phyloP scores from a whole-genome alignment of 2,329 filamentous ascomycete genomes.

The Fusarium nurragi region DNA sequence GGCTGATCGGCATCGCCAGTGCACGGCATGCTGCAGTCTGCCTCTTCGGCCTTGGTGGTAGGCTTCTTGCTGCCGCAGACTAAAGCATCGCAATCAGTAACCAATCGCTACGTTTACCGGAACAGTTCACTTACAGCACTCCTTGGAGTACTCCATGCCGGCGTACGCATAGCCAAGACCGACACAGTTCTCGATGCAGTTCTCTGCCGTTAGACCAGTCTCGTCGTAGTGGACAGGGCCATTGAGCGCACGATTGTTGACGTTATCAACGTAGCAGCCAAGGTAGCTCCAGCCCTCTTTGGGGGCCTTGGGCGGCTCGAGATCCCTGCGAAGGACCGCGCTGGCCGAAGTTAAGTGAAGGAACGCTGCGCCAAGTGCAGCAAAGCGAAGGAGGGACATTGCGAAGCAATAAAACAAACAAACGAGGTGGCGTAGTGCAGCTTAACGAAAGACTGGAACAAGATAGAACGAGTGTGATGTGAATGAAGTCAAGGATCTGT shows the following conservation, averaged over 20 bases:
- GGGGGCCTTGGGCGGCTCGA: slow-evolving; percentile 32
- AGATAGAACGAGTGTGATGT: slow-evolving; percentile 14
- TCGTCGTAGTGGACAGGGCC: slow-evolving; percentile 37
- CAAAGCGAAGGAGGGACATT: slow-evolving; percentile 28
- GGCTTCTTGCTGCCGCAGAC: slow-evolving; percentile 51
- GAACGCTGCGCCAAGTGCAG: slow-evolving; percentile 36
- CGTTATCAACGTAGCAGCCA: slow-evolving; percentile 42
- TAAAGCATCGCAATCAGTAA: slow-evolving; percentile 16
- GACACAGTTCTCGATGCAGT: slow-evolving; percentile 60
- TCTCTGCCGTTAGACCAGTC: slow-evolving; percentile 50
- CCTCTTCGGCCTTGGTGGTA: slow-evolving; percentile 50
- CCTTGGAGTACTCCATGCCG: slow-evolving; percentile 58
- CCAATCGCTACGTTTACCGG: neutral
- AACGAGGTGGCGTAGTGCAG: neutral
- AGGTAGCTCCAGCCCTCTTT: slow-evolving; percentile 37
- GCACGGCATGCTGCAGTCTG: slow-evolving; percentile 59
- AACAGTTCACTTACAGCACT: slow-evolving; percentile 56
- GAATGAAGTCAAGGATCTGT: slow-evolving; percentile 7
- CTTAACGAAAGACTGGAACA: slow-evolving; percentile 14
- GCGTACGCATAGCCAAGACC: slow-evolving; percentile 54
- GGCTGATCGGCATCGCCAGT: slow-evolving; percentile 58
- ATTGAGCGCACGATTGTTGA: slow-evolving; percentile 31
- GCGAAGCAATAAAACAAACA: neutral
- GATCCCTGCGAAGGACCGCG: slow-evolving; percentile 35
- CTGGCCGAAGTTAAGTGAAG: slow-evolving; percentile 35